Percentiles rank a stretch among this genome's conserved stretches.
phyloP scores from a whole-genome alignment of 176 grass and related monocot species.

The Metroxylon sagu region DNA sequence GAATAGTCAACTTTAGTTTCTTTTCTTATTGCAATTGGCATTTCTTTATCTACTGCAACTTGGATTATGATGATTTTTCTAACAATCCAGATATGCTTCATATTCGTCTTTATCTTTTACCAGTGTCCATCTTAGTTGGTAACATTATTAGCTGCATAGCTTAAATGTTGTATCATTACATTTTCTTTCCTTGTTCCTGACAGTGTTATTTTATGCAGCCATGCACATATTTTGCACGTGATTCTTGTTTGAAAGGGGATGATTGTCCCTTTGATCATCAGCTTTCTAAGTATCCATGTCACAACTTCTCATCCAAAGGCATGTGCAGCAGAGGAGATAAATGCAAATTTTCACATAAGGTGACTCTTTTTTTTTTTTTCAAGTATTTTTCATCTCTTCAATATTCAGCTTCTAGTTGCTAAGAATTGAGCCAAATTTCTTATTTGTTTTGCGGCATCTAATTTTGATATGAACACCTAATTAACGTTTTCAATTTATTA shows the following conservation, averaged over 20 bases:
- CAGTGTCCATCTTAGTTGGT: too few species aligned
- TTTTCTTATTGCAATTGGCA: too few species aligned
- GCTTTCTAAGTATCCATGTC: constrained; percentile 80
- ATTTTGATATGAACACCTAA: neutral
- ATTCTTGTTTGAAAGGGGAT: constrained; percentile 88
- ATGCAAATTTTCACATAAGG: constrained; percentile 97
- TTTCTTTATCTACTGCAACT: too few species aligned
- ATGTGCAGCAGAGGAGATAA: constrained; percentile 66
- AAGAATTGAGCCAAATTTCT: neutral
- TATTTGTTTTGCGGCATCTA: constrained; percentile 6
- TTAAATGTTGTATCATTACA: too few species aligned
- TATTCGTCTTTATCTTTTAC: too few species aligned
- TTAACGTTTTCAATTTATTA: neutral
- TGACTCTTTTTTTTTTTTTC: constrained; percentile 10
- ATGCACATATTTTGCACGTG: constrained; percentile 74
- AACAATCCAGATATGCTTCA: too few species aligned
- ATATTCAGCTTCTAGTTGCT: neutral
- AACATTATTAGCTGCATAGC: too few species aligned
- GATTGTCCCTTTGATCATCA: constrained; percentile 92
- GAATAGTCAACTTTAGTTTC: too few species aligned
- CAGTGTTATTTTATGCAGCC: constrained; percentile 38
- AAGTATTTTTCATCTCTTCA: neutral
- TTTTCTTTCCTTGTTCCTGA: constrained; percentile 7
- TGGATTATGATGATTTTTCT: too few species aligned
- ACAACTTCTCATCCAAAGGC: constrained; percentile 64